Conservation (phyloP, 106 monocot species). For the Apostasia ramifera region DNA sequence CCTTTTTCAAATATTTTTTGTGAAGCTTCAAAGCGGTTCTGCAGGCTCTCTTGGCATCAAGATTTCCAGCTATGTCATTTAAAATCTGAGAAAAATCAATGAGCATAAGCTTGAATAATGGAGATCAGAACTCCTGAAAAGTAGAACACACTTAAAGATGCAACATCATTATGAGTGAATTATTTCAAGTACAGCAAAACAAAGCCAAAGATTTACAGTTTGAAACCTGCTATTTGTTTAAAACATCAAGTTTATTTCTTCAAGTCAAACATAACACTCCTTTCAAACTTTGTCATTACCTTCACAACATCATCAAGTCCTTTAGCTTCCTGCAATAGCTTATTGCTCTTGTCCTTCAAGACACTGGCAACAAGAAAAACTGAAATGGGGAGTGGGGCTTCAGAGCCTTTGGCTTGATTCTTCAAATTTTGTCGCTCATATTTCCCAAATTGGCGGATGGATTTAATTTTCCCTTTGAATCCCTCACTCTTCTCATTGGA, state of each 20-base stretch:
- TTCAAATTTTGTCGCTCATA: constrained; percentile 11
- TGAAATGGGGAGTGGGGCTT: constrained; percentile 3
- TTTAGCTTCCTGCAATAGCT: constrained; percentile 10
- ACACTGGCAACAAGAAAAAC: constrained; percentile 17
- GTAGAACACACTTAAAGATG: too few species aligned
- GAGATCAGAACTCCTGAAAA: too few species aligned
- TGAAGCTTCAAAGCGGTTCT: constrained; percentile 36
- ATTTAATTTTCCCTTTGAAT: constrained; percentile 7
- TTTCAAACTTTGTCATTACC: constrained; percentile 4
- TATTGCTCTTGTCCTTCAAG: constrained; percentile 10
- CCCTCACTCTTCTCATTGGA: neutral
- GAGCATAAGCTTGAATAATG: neutral
- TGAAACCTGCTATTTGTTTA: too few species aligned
- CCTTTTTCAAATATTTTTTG: constrained; percentile 40
- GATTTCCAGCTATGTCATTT: constrained; percentile 37
- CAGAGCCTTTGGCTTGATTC: constrained; percentile 2
- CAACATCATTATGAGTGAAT: too few species aligned
- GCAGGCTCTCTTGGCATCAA: constrained; percentile 37
- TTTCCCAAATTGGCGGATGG: constrained; percentile 10
- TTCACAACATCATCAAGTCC: constrained; percentile 12
- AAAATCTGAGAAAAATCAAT: constrained; percentile 22
- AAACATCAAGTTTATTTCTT: too few species aligned
- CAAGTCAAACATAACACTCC: neutral
- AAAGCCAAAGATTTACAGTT: too few species aligned
- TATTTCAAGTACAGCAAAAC: too few species aligned